Conservation (phyloP, 768 basidiomycete species). For the Aureoboletus auriporus region DNA sequence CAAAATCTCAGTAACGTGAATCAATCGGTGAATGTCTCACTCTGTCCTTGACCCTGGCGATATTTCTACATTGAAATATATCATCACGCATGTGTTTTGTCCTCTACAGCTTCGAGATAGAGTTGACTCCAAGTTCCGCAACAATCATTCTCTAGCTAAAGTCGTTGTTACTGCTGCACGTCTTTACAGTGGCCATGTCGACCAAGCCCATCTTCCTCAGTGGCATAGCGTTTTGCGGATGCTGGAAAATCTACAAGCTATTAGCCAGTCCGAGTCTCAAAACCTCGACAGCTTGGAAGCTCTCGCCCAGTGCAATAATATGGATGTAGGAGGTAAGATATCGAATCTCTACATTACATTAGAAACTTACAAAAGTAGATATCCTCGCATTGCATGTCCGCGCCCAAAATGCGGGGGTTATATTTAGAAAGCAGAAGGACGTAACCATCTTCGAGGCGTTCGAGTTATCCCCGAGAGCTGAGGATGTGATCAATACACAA, state of each 20-base stretch:
- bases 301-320: constrained; percentile 8
- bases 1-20: too few species aligned
- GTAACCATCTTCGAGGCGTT: constrained; percentile 24
- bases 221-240: constrained; percentile 19
- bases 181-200: neutral
- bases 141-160: constrained; percentile 26
- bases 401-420: constrained; percentile 45
- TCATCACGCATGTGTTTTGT: constrained; percentile 39
- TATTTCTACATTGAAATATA: constrained; percentile 17
- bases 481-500: constrained; percentile 29
- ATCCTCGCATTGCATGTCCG: constrained; percentile 35
- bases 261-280: constrained; percentile 14
- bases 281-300: neutral
- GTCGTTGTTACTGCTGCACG: constrained; percentile 17
- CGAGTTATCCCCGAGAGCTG: constrained; percentile 37
- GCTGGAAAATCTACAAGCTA: constrained; percentile 11
- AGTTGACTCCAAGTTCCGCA: constrained; percentile 22
- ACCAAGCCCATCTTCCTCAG: neutral
- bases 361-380: constrained; percentile 25
- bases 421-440: constrained; percentile 28
- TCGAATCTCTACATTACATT: neutral
- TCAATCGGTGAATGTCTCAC: neutral
- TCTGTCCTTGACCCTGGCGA: neutral
- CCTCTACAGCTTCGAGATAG: constrained; percentile 36
- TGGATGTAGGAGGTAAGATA: constrained; percentile 21